Evolutionary conservation across 805 yeast species (phyloP), one percentile per base, ranked within the genome.

Genomic region (Starmerella floris): DNA sequence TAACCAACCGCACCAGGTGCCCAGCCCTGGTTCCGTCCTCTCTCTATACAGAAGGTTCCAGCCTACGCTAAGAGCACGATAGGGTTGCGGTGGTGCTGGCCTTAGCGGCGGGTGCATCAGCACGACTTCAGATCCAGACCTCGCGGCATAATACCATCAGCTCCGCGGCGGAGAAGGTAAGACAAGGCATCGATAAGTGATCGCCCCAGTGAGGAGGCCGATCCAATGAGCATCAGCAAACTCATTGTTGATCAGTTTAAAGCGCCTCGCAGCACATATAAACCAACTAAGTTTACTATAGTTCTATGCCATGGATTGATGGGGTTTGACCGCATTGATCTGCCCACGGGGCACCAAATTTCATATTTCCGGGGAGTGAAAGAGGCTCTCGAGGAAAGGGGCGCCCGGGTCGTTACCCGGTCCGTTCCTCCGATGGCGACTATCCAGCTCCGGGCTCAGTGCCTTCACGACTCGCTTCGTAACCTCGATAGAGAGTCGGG

Each of bases 291-390:
- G 23, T 53, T 69, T 53, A 94, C 95, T 0, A 73, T 84, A 1
- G 79, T 84, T 0, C 60, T 84, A 23, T 84, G 94, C 53, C 95
- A 84, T 63, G 95, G 95, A 0, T 68, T 84, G 21, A 74, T 83
- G 0, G 95, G 95, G 1, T 84, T 83, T 52, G 93, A 82, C 52
- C 67, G 64, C 42, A 40, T 73, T 30, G 56, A 63, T 28, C 50
- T 76, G 8, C 75, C 77, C 0, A 35, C 42, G 4, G 59, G 56
- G 3, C 39, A 39, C 2, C 25, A 66, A 33, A 61, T 83, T 21
- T 79, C 79, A 44, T 85, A 87, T 56, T 87, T 94, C 94, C 68
- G 71, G 44, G 95, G 95, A 1, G 74, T 87, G 21, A 73, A 73
- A 48, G 70, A 72, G 26, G 75, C 75, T 0, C 59, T 85, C 21